Conservation (phyloP, 2,329 filamentous ascomycete species). For the Fonsecaea nubica region DNA sequence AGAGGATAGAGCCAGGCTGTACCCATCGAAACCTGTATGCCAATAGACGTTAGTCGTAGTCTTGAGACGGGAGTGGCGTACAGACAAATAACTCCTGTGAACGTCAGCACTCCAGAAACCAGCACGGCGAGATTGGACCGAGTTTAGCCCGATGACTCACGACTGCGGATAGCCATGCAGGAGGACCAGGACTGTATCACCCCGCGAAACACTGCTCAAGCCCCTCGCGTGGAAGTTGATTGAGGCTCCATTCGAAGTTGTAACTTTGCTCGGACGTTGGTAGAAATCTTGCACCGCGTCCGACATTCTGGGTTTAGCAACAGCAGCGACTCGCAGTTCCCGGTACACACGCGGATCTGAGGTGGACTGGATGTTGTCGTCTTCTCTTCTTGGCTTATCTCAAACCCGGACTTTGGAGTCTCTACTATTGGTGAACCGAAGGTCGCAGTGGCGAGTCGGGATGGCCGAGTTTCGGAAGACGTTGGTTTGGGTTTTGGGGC, state of each 20-base stretch:
- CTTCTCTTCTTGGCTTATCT: not conserved
- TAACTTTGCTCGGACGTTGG: not conserved
- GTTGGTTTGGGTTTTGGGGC: no score
- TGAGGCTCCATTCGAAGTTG: not conserved
- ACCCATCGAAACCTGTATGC: constrained; percentile 4
- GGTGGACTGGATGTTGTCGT: not conserved
- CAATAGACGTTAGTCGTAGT: not conserved
- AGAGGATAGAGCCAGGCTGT: not conserved
- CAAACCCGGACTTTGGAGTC: not conserved
- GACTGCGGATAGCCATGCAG: not conserved
- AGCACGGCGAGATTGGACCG: not conserved
- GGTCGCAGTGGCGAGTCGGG: no score
- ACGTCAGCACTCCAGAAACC: not conserved
- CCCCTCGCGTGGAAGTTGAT: not conserved
- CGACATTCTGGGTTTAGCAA: not conserved
- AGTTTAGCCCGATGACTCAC: not conserved
- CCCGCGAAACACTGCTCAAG: not conserved
- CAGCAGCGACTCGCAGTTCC: not conserved
- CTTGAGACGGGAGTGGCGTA: not conserved
- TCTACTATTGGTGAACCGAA: no score
- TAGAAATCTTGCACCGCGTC: not conserved
- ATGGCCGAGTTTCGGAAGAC: not conserved
- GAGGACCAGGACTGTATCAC: not conserved
- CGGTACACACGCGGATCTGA: not conserved
- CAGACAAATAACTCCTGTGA: not conserved